Conservation (phyloP, 225 moss, liverwort and hornwort species). For the Pleurozium schreberi region DNA sequence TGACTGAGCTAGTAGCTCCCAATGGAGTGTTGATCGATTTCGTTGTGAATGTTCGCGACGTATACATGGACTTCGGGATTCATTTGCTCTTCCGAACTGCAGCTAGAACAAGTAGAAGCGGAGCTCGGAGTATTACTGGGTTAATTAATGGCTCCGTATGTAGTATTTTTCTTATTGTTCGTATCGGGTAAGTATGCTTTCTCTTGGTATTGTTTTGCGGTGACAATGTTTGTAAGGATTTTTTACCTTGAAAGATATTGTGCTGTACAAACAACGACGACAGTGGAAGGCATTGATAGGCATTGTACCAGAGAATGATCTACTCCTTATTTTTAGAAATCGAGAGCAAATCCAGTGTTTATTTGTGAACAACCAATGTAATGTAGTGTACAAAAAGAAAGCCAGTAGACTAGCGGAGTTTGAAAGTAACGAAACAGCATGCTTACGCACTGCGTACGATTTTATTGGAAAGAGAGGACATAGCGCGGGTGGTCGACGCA, state of each 20-base stretch:
- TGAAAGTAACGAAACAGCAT: not conserved
- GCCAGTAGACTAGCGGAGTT: not conserved
- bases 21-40: not conserved
- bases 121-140: not conserved
- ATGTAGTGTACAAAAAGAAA: not conserved
- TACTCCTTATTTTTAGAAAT: not conserved
- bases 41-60: not conserved
- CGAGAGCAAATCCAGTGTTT: not conserved
- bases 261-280: not conserved
- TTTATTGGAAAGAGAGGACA: conserved; percentile 11
- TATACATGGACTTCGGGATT: not conserved
- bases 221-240: not conserved
- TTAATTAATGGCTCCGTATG: not conserved
- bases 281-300: not conserved
- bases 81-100: not conserved
- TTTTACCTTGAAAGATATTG: not conserved
- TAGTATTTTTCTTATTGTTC: not conserved
- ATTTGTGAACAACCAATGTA: not conserved
- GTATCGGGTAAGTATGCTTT: not conserved
- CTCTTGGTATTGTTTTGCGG: not conserved
- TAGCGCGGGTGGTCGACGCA: conserved; percentile 20
- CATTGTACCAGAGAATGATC: not conserved
- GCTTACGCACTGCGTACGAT: conserved; percentile 17
- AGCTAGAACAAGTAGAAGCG: too few relatives aligned
- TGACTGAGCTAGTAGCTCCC: not conserved